A percentile compares a stretch with the other conserved stretches of the same genome.
Evolutionary conservation across 768 basidiomycete species (phyloP).

Genomic region (Phaeotremella skinneri): DNA sequence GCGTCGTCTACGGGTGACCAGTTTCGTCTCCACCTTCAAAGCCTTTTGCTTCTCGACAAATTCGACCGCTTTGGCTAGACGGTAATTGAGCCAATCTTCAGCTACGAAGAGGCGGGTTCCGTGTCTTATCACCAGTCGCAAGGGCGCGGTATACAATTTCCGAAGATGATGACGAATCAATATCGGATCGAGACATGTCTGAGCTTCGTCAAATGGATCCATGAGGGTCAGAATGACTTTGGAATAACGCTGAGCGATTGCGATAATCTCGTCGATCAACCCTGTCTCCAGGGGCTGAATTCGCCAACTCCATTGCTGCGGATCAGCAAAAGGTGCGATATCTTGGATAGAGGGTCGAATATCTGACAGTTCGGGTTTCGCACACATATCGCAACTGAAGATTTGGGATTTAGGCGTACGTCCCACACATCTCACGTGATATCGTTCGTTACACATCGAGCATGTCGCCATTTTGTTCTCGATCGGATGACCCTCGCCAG

Average conservation of each 20-base stretch:
- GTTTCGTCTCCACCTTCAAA: conserved; percentile 15
- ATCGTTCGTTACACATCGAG: conserved; percentile 34
- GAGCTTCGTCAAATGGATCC: conserved; percentile 17
- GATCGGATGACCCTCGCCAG: neutral
- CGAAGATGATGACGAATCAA: conserved; percentile 30
- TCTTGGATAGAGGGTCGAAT: conserved; percentile 29
- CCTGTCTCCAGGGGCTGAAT: conserved; percentile 33
- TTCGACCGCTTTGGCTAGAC: conserved; percentile 1
- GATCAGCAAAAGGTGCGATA: conserved; percentile 26
- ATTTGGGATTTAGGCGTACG: conserved; percentile 20
- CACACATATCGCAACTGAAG: conserved; percentile 33
- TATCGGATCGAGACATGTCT: conserved; percentile 14
- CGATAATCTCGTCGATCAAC: conserved; percentile 21
- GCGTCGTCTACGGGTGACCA: conserved; percentile 20
- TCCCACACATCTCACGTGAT: conserved; percentile 47
- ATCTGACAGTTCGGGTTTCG: conserved; percentile 12
- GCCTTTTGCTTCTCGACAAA: conserved; percentile 8
- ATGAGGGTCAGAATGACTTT: conserved; percentile 16
- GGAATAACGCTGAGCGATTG: conserved; percentile 25
- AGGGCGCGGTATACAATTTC: conserved; percentile 37
- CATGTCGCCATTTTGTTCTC: conserved; percentile 42
- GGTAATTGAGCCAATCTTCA: conserved; percentile 28
- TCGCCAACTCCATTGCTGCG: conserved; percentile 36
- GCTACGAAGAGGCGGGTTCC: conserved; percentile 20
- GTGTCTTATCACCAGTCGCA: conserved; percentile 19